phyloP scores from a whole-genome alignment of 2,329 filamentous ascomycete genomes.

The Diatrype stigma region DNA sequence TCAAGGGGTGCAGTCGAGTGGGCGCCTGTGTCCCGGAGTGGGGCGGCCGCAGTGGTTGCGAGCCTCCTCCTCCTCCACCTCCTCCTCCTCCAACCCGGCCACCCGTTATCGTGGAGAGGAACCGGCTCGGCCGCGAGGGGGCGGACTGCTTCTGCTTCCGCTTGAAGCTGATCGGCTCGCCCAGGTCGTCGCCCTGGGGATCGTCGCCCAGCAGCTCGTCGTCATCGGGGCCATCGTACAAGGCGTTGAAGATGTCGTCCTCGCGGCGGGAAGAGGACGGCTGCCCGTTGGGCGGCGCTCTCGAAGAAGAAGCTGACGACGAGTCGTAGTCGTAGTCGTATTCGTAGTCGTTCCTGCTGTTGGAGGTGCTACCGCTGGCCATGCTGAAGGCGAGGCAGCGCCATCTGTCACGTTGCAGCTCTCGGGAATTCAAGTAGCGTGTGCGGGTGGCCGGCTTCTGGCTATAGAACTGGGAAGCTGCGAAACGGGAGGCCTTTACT shows the following conservation, averaged over 20 bases:
- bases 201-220: slow-evolving; percentile 48
- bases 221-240: slow-evolving; percentile 19
- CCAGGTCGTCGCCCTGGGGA: slow-evolving; percentile 47
- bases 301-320: slow-evolving; percentile 21
- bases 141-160: slow-evolving; percentile 55
- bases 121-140: slow-evolving; percentile 42
- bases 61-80: no score
- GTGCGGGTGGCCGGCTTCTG: background rate
- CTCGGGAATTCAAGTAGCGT: background rate
- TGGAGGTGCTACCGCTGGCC: slow-evolving; percentile 26
- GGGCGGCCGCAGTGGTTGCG: slow-evolving; percentile 13
- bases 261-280: slow-evolving; percentile 31
- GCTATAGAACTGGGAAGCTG: no score
- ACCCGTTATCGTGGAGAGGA: slow-evolving; percentile 46
- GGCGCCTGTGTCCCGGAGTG: slow-evolving; percentile 21
- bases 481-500: no score
- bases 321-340: slow-evolving; percentile 21
- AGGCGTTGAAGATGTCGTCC: slow-evolving; percentile 23
- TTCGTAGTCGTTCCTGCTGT: slow-evolving; percentile 20
- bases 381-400: slow-evolving; percentile 20
- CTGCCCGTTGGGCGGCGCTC: slow-evolving; percentile 15
- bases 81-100: slow-evolving; percentile 28
- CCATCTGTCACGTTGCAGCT: slow-evolving; percentile 24
- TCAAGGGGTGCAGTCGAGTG: slow-evolving; percentile 18
- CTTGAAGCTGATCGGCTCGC: slow-evolving; percentile 64